phyloP scores from a whole-genome alignment of 2,329 filamentous ascomycete species.

The Epichloe aotearoae region DNA sequence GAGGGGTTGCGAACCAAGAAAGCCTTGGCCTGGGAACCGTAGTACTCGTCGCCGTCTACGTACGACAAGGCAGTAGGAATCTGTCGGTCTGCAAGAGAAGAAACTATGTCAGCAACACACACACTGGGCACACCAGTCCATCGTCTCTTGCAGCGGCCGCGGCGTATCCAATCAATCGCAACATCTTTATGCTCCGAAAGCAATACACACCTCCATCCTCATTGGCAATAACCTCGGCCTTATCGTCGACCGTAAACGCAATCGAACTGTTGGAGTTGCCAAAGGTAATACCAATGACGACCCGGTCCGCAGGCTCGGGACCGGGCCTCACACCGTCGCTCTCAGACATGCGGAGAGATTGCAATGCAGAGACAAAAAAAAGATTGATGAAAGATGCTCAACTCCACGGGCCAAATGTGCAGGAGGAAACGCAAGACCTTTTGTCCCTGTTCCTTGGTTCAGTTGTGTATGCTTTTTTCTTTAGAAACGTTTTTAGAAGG shows the following conservation, averaged over 20 bases:
- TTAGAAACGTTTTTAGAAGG: background rate
- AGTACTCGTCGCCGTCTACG: conserved; percentile 90
- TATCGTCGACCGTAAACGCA: conserved; percentile 83
- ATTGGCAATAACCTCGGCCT: conserved; percentile 95
- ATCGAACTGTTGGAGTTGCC: conserved; percentile 98
- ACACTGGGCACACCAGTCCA: background rate
- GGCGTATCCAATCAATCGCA: background rate
- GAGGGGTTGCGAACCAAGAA: conserved; percentile 84
- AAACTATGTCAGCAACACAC: background rate
- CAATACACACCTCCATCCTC: conserved; percentile 76
- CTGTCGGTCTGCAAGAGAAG: conserved; percentile 59
- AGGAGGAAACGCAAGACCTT: background rate
- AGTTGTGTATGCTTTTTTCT: background rate
- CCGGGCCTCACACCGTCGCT: conserved; percentile 29
- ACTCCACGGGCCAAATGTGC: background rate
- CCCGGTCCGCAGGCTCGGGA: conserved; percentile 43
- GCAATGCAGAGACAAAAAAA: background rate
- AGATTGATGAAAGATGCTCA: background rate
- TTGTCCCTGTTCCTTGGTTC: background rate
- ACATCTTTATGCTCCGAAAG: background rate
- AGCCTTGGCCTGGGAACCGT: conserved; percentile 86
- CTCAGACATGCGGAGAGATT: conserved; percentile 29
- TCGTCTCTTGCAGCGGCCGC: background rate
- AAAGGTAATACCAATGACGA: conserved; percentile 90
- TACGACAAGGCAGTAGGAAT: conserved; percentile 93